A percentile compares a stretch with the other conserved stretches of the same genome.
Conservation (phyloP, 768 basidiomycete genomes). For the Leccinellum albellum region DNA sequence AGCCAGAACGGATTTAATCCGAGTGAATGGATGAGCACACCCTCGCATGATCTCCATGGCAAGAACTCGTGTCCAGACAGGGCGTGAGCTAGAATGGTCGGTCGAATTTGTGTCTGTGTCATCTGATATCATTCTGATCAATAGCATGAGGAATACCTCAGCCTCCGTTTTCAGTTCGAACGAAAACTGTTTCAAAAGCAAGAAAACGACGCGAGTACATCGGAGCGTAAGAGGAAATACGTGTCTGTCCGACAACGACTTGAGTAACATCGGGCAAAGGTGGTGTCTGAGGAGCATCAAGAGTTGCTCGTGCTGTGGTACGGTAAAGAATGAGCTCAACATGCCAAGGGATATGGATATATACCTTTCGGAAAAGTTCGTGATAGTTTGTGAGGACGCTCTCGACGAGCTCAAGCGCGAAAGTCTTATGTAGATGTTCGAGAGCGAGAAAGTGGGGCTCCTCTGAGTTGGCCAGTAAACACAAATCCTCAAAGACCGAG, state of each 20-base stretch:
- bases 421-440: conserved; percentile 83
- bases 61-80: conserved; percentile 86
- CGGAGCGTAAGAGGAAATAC: conserved; percentile 86
- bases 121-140: conserved; percentile 62
- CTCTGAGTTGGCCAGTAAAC: conserved; percentile 80
- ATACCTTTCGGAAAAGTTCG: conserved; percentile 72
- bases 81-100: conserved; percentile 39
- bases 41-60: conserved; percentile 92
- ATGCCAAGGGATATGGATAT: neutral
- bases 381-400: conserved; percentile 94
- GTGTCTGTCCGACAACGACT: conserved; percentile 76
- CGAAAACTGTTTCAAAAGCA: conserved; percentile 89
- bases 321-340: conserved; percentile 1
- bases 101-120: conserved; percentile 36
- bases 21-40: conserved; percentile 32
- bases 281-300: conserved; percentile 85
- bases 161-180: conserved; percentile 75
- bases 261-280: conserved; percentile 85
- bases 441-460: conserved; percentile 80
- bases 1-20: neutral
- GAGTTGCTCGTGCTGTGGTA: conserved; percentile 68
- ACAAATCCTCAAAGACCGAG: conserved; percentile 88
- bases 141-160: conserved; percentile 78
- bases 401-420: conserved; percentile 95
- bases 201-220: conserved; percentile 89